A percentile compares a stretch with the other conserved stretches of the same genome.
Evolutionary conservation across 208 protist genomes (phyloP).

Genomic region (Baffinella frigidus): DNA sequence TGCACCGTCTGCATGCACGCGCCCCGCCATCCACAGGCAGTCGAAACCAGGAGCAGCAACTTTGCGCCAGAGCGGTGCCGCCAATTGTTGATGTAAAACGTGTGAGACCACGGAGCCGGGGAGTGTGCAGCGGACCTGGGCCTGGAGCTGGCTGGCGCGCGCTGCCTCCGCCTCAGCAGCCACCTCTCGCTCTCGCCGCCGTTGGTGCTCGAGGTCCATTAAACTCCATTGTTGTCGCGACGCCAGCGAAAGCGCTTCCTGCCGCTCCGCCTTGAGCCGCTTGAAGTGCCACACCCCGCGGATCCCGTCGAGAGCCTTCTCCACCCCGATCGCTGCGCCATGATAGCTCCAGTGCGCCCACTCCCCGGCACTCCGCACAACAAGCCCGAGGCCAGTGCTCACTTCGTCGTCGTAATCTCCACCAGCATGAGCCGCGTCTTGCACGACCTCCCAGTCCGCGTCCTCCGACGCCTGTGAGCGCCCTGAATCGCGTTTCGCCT

Average conservation of each 20-base stretch:
- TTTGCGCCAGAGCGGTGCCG: no score
- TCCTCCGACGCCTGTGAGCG: no score
- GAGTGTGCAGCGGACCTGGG: background rate
- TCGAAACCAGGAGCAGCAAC: no score
- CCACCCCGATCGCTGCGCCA: background rate
- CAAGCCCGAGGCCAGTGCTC: no score
- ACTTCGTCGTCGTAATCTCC: no score
- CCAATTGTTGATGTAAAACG: no score
- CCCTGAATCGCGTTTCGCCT: no score
- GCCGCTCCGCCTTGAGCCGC: background rate
- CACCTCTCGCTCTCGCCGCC: background rate
- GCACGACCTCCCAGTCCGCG: no score
- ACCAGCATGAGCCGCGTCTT: no score
- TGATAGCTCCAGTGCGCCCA: background rate
- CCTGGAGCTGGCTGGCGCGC: background rate
- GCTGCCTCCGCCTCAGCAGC: background rate
- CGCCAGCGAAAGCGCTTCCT: background rate
- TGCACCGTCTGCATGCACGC: no score
- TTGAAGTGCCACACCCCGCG: background rate
- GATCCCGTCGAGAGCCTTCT: background rate
- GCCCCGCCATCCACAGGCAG: no score
- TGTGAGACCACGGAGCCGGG: no score
- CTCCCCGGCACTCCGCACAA: background rate
- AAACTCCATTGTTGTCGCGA: background rate
- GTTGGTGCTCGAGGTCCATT: background rate